Evolutionary conservation across 2,329 filamentous ascomycete genomes (phyloP), one percentile per base, ranked within the genome.

Genomic region (Ilyonectria mors-panacis): DNA sequence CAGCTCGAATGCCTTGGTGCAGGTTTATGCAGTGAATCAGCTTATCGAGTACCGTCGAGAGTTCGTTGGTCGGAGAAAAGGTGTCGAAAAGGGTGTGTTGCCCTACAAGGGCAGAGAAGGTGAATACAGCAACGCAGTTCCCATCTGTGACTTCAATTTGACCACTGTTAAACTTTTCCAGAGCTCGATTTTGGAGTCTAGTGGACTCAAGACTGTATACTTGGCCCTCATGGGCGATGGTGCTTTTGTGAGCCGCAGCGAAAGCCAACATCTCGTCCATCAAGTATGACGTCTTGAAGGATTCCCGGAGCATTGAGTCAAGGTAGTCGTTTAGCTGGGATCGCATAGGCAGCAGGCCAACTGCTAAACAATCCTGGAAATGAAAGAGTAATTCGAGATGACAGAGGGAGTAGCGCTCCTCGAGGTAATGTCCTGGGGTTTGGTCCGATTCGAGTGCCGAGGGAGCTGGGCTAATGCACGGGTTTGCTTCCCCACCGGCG

Each of bases 201-300:
- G 48, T 51, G 3, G 48, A 15, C 17, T 51, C 48, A n/a, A n/a
- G n/a, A 28, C 23, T 17, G 6, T 51, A 33, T 30, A 13, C 28
- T 30, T 51, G 26, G 23, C 7, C 26, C 10, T 33, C 48, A 6
- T 33, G 3, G 26, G 17, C 26, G 12, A 51, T 4, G 12, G 48
- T 51, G 23, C 48, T 51, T 17, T 51, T 51, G 48, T 51, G 48
- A 6, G 48, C 48, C 4, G 48, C 48, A 6, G 48, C 26, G 2
- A 51, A 51, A 6, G 48, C 48, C 8, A 51, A 17, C 12, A 51
- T 33, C 48, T 51, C 48, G 12, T 51, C 28, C 48, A 51, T 51
- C 13, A 51, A 26, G 9, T 51, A 51, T 5, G 28, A 8, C 5
- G 28, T 8, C 8, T 30, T 30, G 5, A 30, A 30, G 5, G 28